Evolutionary conservation across 208 protist genomes (phyloP).

Genomic region (Wallacemonas collosoma): DNA sequence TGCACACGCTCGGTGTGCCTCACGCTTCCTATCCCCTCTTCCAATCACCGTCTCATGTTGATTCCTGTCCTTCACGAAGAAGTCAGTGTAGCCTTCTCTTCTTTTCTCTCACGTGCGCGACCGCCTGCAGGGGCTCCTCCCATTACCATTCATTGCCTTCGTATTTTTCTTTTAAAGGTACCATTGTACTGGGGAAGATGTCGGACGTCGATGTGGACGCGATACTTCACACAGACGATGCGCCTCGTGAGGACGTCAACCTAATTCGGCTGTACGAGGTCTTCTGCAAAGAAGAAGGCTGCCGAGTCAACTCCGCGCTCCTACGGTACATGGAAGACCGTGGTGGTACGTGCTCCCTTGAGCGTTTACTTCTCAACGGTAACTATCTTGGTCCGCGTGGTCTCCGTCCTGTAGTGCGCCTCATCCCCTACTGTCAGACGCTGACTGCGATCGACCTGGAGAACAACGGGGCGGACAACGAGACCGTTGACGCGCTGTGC

Average conservation of each 20-base stretch:
- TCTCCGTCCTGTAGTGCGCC: conserved; percentile 74
- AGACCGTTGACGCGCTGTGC: conserved; percentile 63
- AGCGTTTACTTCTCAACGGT: conserved; percentile 48
- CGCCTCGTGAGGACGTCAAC: conserved; percentile 24
- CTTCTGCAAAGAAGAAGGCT: conserved; percentile 79
- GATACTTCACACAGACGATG: conserved; percentile 4
- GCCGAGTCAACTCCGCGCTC: conserved; percentile 82
- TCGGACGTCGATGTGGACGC: conserved; percentile 6
- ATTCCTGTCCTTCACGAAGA: too few species aligned
- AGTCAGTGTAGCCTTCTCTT: too few species aligned
- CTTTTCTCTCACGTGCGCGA: too few species aligned
- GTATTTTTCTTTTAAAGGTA: too few species aligned
- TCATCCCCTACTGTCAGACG: conserved; percentile 84
- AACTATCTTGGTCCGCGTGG: conserved; percentile 92
- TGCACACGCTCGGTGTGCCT: too few species aligned
- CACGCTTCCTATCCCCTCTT: too few species aligned
- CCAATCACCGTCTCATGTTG: too few species aligned
- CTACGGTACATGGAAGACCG: conserved; percentile 66
- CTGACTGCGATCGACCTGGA: conserved; percentile 73
- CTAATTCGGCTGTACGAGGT: conserved; percentile 65
- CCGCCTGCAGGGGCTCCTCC: too few species aligned
- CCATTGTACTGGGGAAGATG: not conserved
- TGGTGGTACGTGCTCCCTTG: conserved; percentile 29
- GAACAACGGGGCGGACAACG: conserved; percentile 87
- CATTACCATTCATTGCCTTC: too few species aligned